Evolutionary conservation across 208 protist genomes (phyloP).

Genomic region (Leishmania amazonensis): DNA sequence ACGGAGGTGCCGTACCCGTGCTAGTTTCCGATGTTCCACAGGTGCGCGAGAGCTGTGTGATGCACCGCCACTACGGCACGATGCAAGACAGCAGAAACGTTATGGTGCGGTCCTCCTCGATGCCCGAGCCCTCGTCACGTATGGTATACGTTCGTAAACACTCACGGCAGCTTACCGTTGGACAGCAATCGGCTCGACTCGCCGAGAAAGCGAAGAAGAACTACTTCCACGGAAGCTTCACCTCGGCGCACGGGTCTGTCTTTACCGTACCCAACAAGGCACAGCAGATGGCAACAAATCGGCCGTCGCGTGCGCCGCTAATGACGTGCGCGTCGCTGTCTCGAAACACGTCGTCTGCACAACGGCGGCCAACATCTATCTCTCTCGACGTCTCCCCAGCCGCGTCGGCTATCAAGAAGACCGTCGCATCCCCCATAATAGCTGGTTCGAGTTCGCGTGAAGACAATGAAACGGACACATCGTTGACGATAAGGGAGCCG

Average conservation of each 20-base stretch:
- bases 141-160: constrained; percentile 45
- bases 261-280: constrained; percentile 70
- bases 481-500: neutral
- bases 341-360: constrained; percentile 24
- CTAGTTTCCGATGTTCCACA: constrained; percentile 5
- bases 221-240: constrained; percentile 83
- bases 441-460: neutral
- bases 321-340: constrained; percentile 15
- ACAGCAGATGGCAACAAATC: constrained; percentile 50
- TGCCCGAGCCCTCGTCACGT: constrained; percentile 51
- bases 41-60: constrained; percentile 17
- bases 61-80: constrained; percentile 39
- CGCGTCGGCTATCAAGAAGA: constrained; percentile 55
- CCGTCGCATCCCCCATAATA: neutral
- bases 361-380: constrained; percentile 18
- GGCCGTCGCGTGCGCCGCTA: constrained; percentile 38
- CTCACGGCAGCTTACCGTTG: constrained; percentile 50
- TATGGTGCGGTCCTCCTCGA: constrained; percentile 50
- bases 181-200: constrained; percentile 61
- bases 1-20: neutral
- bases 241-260: constrained; percentile 69
- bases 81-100: constrained; percentile 7
- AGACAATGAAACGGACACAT: neutral
- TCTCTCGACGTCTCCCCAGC: constrained; percentile 28
- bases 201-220: constrained; percentile 69